Evolutionary conservation across 2,329 filamentous ascomycete species (phyloP), one percentile per base, ranked within the genome.

Genomic region (Monosporascus cannonballus): DNA sequence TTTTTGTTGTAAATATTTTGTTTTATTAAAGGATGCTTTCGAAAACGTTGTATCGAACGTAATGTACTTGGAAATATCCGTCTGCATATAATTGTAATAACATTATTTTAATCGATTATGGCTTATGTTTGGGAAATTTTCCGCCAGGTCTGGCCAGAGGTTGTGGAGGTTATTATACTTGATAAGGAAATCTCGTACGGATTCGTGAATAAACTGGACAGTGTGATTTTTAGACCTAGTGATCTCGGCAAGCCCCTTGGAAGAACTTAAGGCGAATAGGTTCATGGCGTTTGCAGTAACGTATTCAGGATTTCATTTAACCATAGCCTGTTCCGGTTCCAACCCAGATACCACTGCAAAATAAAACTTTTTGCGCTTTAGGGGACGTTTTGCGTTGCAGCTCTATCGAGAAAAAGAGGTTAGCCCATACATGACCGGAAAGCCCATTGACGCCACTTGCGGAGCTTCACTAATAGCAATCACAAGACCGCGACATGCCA

Each of bases 141-240:
- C 50, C 18, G 49, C 56, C 34, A 70, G 52, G 2, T 71, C 67
- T 11, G 70, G 61, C 64, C 62, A 69, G 17, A 57, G 25, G 27
- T 6, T 54, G 0, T 54, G 24, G 0, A 73, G 55, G 0, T 72
- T 72, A 0, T 61, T 56, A 2, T 71, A 69, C 3, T 66, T 67
- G 2, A 77, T 30, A 0, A 80, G 65, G 44, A 75, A 79, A 18
- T 79, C 76, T 1, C 68, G 61, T 0, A 80, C 74, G 0, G 77
- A 77, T 55, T 79, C 75, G 41, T 80, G 76, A 3, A 80, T 79
- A 58, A 80, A 82, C 53, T 81, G 78, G 1, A 80, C 72, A 0
- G 58, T 71, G 0, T 61, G 57, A 0, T 24, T 1, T 9, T 66
- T 61, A 0, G 63, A 58, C 14, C 61, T 69, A 0, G 71, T 74